These are phyloP conservation scores for Musa balbisiana DNA, from an alignment of 202 grass and related monocot genomes.

Conservation along the genomic window DNA sequence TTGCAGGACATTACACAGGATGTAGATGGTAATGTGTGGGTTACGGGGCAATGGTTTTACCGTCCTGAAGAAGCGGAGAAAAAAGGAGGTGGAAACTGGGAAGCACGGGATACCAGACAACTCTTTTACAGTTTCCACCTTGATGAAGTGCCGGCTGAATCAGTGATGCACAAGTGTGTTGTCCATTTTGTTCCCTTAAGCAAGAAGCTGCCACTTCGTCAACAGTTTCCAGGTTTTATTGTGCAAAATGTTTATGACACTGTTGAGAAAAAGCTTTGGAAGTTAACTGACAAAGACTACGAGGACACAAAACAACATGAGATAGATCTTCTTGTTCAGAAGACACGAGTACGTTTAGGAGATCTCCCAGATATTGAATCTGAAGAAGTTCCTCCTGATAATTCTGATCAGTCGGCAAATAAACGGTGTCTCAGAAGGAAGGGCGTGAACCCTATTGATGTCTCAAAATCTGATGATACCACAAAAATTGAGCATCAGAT, in stretches of 20 bases:
- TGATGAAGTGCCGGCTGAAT: constrained; percentile 88
- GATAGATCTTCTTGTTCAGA: constrained; percentile 80
- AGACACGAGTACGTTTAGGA: constrained; percentile 64
- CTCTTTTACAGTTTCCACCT: constrained; percentile 95
- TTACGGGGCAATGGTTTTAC: constrained; percentile 98
- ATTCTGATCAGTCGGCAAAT: constrained; percentile 38
- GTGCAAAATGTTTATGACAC: constrained; percentile 95
- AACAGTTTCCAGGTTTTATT: constrained; percentile 83
- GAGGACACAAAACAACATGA: constrained; percentile 83
- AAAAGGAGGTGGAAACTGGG: constrained; percentile 78
- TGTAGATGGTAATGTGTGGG: constrained; percentile 46
- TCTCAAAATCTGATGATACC: constrained; percentile 36
- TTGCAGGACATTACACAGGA: constrained; percentile 70
- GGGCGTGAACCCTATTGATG: constrained; percentile 47
- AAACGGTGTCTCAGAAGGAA: constrained; percentile 49
- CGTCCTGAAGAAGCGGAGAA: constrained; percentile 92
- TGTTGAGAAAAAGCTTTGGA: constrained; percentile 85
- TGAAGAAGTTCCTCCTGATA: constrained; percentile 38
- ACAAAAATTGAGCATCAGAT: constrained; percentile 36
- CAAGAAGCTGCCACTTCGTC: constrained; percentile 75
- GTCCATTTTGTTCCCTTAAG: constrained; percentile 84
- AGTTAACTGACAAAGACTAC: constrained; percentile 88
- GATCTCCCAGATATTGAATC: constrained; percentile 54
- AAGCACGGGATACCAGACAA: constrained; percentile 72
- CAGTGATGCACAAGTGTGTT: constrained; percentile 94